Percentiles rank a stretch among this genome's conserved stretches.
Evolutionary conservation across 163 green algal genomes (phyloP).

Genomic region (Scenedesmus sp.): DNA sequence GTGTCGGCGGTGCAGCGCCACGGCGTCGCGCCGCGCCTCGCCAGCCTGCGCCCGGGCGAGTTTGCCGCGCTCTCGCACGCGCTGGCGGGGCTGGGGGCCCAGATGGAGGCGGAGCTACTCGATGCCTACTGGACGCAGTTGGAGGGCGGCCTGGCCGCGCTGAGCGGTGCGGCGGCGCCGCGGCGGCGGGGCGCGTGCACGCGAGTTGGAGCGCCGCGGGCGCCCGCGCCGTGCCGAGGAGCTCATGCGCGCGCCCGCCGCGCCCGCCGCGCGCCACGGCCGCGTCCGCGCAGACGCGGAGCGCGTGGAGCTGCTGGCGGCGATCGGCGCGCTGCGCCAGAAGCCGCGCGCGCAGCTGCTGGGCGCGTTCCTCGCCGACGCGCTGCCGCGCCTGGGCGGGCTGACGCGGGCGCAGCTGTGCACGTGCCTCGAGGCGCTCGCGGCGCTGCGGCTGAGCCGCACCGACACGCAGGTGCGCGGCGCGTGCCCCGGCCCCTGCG

Average conservation of each 20-base stretch:
- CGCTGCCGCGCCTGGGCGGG: neutral
- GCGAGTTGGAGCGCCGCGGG: too few species aligned
- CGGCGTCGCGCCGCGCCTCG: slow-evolving; percentile 8
- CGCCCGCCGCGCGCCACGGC: too few species aligned
- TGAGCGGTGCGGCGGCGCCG: slow-evolving; percentile 25
- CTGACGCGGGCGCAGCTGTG: slow-evolving; percentile 1
- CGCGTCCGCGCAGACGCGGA: slow-evolving; percentile 35
- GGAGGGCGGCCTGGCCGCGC: neutral
- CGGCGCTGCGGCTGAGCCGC: neutral
- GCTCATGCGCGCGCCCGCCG: too few species aligned
- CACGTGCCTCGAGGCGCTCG: slow-evolving; percentile 23
- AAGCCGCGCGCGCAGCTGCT: slow-evolving; percentile 28
- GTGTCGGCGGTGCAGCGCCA: slow-evolving; percentile 19
- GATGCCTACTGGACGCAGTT: slow-evolving; percentile 22
- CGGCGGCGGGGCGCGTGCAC: too few species aligned
- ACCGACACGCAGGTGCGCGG: slow-evolving; percentile 20
- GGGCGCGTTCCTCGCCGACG: slow-evolving; percentile 11
- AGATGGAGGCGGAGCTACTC: slow-evolving; percentile 38
- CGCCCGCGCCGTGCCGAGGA: too few species aligned
- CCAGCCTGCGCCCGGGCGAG: slow-evolving; percentile 1
- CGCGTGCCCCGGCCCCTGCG: too few species aligned
- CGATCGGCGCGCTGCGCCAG: neutral
- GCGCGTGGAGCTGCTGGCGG: slow-evolving; percentile 22
- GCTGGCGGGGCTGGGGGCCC: slow-evolving; percentile 14
- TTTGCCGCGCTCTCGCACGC: slow-evolving; percentile 34